Conservation (phyloP, 2,329 filamentous ascomycete genomes). For the Aspergillus phoenicis region DNA sequence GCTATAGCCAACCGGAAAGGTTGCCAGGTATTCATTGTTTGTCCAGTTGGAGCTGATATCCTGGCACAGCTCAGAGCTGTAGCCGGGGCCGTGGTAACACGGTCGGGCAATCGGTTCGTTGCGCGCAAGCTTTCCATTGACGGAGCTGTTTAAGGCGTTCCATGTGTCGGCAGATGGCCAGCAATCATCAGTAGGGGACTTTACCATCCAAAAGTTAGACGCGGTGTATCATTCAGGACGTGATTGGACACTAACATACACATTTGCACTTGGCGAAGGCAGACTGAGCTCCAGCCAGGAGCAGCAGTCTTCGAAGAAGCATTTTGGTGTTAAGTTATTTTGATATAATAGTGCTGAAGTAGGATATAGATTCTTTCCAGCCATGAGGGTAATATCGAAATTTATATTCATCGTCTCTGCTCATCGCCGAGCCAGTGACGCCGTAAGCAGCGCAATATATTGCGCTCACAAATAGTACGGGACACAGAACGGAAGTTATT, state of each 20-base stretch:
- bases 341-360: no score
- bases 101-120: constrained; percentile 53
- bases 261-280: constrained; percentile 10
- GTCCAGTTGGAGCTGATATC: constrained; percentile 47
- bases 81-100: constrained; percentile 48
- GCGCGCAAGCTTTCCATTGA: constrained; percentile 52
- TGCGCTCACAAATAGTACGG: not conserved
- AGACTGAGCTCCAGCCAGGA: constrained; percentile 8
- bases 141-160: constrained; percentile 52
- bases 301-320: constrained; percentile 1
- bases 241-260: not conserved
- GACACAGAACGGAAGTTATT: not conserved
- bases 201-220: no score
- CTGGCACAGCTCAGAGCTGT: constrained; percentile 47
- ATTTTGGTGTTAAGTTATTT: not conserved
- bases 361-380: no score
- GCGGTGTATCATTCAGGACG: no score
- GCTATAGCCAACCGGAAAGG: constrained; percentile 33
- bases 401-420: not conserved
- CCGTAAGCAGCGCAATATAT: not conserved
- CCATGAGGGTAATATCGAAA: no score
- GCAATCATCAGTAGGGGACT: constrained; percentile 19
- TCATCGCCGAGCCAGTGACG: not conserved
- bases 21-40: constrained; percentile 24
- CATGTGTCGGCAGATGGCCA: constrained; percentile 54